A percentile compares a stretch with the other conserved stretches of the same genome.
phyloP scores from a whole-genome alignment of 176 grass and related monocot species.

The Aegilops speltoides region DNA sequence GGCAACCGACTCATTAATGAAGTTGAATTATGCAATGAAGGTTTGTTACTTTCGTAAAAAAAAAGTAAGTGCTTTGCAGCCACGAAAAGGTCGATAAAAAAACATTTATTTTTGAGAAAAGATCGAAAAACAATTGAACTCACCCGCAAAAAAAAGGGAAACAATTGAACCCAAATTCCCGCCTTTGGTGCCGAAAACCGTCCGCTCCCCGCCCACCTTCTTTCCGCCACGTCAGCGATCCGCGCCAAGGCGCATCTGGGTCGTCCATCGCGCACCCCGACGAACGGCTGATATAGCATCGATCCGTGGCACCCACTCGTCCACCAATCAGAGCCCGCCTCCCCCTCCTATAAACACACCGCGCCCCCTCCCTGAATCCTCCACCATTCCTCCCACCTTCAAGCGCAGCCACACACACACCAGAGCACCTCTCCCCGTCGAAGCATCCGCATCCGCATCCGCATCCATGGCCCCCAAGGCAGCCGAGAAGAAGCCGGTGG shows the following conservation, averaged over 20 bases:
- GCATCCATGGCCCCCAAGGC: background rate
- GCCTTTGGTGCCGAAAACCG: background rate
- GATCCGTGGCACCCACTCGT: background rate
- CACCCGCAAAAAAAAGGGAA: too few species aligned
- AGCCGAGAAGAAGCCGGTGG: background rate
- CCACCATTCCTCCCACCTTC: background rate
- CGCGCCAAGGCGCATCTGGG: background rate
- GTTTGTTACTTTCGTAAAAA: too few species aligned
- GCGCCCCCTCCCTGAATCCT: background rate
- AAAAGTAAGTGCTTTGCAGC: too few species aligned
- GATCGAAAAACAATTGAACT: too few species aligned
- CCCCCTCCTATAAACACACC: background rate
- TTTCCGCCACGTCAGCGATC: background rate
- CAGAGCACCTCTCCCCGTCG: background rate
- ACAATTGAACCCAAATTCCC: background rate
- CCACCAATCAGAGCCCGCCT: background rate
- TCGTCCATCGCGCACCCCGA: background rate
- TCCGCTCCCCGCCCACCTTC: background rate
- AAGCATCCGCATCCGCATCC: too few species aligned
- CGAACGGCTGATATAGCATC: background rate
- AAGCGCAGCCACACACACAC: background rate
- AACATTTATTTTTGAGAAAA: too few species aligned
- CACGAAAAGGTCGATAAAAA: too few species aligned
- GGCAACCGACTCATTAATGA: too few species aligned
- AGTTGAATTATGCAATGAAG: too few species aligned